Base-by-base conservation (phyloP, 352 stramenopile species). In the Pythium angustatum region DNA sequence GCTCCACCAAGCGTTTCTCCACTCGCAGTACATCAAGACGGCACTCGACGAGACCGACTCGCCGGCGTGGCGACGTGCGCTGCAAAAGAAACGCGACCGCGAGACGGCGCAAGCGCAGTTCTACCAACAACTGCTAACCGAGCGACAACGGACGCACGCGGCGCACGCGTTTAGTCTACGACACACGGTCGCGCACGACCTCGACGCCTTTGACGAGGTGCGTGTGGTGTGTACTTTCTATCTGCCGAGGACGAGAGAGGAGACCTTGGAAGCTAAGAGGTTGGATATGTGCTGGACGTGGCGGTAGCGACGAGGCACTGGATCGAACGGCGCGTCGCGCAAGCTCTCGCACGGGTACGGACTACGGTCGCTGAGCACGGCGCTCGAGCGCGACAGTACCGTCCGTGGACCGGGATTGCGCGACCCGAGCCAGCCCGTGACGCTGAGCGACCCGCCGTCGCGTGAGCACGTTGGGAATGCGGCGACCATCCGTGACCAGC, bases 11-110 rank as follows among this genome's bases (percentile, higher is more conserved):
- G 80, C 80, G 6, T 90, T 85, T 48, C 76, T 91, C 33, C 78
- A 90, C 54, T 89, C 77, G 38, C 72, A 83, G 36, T 92, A 81
- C 36, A 90, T 91, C 62, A 89, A 90, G 51, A 81, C 83, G 49
- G 78, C 77, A 10, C 62, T 92, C 0, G 77, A 91, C 31, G 83
- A 92, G 62, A 88, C 81, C 3, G 76, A 92, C 5, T 90, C 79
- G 17, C 78, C 81, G 0, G 78, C 79, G 27, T 94, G 81, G 83
- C 80, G 77, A 48, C 48, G 76, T 8, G 85, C 82, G 15, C 50
- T 89, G 11, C 49, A 86, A 40, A 90, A 77, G 34, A 90, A 89
- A 52, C 71, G 71, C 58, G 72, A 78, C 27, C 75, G 83, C 5
- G 85, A 94, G 50, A 72, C 77, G 34, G 73, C 80, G 14, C 78